Percentiles rank a stretch among this genome's conserved stretches.
These are phyloP conservation scores for Stemphylium lycopersici DNA, from an alignment of 2,329 filamentous ascomycete genomes.

Conservation along the genomic window DNA sequence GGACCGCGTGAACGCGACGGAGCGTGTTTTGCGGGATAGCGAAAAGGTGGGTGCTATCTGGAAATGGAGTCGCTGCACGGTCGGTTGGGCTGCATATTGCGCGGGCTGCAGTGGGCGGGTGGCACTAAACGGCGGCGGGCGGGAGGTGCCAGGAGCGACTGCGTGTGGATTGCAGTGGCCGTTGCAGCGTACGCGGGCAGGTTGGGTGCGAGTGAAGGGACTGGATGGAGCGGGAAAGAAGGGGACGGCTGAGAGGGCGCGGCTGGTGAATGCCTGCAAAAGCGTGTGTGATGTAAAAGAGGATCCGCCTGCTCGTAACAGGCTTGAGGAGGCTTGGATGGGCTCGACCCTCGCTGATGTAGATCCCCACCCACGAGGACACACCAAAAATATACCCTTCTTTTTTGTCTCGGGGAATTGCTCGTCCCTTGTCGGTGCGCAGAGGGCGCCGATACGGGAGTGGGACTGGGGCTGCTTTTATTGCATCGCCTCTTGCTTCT, in stretches of 20 bases:
- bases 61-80: conserved; percentile 19
- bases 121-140: conserved; percentile 9
- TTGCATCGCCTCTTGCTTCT: not conserved
- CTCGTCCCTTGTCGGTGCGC: conserved; percentile 5
- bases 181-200: not conserved
- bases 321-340: conserved; percentile 7
- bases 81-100: conserved; percentile 29
- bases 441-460: not conserved
- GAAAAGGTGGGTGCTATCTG: conserved; percentile 26
- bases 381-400: conserved; percentile 28
- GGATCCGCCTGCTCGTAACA: conserved; percentile 8
- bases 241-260: conserved; percentile 9
- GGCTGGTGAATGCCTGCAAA: conserved; percentile 5
- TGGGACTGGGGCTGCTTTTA: not conserved
- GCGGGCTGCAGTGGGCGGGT: conserved; percentile 9
- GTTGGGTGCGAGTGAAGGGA: conserved; percentile 1
- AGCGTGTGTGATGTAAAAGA: conserved; percentile 17
- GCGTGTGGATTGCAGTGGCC: not conserved
- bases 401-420: conserved; percentile 27
- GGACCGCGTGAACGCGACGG: conserved; percentile 26
- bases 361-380: conserved; percentile 23
- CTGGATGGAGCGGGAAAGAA: conserved; percentile 5
- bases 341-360: conserved; percentile 22
- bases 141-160: not conserved
- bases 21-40: conserved; percentile 20